Evolutionary conservation across 2,329 filamentous ascomycete species (phyloP).

Genomic region (Trichoderma sp.): DNA sequence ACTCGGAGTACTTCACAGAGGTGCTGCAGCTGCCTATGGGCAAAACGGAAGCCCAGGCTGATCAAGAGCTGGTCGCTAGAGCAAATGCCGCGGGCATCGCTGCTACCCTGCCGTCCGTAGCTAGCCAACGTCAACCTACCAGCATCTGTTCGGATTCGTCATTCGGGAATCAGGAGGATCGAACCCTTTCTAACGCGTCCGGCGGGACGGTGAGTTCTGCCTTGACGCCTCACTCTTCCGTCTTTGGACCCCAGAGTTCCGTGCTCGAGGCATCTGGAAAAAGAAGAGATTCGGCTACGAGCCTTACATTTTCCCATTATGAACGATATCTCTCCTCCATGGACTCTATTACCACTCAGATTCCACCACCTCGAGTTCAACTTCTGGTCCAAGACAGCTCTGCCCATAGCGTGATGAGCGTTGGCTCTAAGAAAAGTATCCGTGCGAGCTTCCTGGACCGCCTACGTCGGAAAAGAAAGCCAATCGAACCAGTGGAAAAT

Average conservation of each 20-base stretch:
- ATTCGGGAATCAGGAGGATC: conserved; percentile 40
- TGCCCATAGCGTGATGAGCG: conserved; percentile 43
- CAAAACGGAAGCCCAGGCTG: conserved; percentile 39
- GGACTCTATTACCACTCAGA: conserved; percentile 40
- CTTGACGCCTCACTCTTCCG: conserved; percentile 43
- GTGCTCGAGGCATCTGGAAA: conserved; percentile 19
- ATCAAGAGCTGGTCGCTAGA: conserved; percentile 36
- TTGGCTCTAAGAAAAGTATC: conserved; percentile 44
- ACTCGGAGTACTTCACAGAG: conserved; percentile 38
- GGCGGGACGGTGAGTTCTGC: conserved; percentile 40
- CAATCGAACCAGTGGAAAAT: conserved; percentile 32
- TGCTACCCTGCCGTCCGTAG: conserved; percentile 25
- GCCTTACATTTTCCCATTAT: conserved; percentile 48
- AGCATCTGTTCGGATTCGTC: conserved; percentile 43
- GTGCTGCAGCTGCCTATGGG: conserved; percentile 37
- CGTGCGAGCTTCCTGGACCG: conserved; percentile 43
- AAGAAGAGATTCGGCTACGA: conserved; percentile 32
- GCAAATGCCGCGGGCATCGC: conserved; percentile 37
- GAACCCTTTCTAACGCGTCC: conserved; percentile 45
- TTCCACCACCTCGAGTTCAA: conserved; percentile 38
- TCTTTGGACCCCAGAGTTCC: conserved; percentile 30
- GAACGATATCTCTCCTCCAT: conserved; percentile 49
- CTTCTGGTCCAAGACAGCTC: conserved; percentile 31
- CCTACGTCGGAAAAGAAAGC: conserved; percentile 42
- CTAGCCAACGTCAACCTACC: conserved; percentile 37